phyloP scores from a whole-genome alignment of 2,329 filamentous ascomycete species.

The Chaetoscypha palmicola region DNA sequence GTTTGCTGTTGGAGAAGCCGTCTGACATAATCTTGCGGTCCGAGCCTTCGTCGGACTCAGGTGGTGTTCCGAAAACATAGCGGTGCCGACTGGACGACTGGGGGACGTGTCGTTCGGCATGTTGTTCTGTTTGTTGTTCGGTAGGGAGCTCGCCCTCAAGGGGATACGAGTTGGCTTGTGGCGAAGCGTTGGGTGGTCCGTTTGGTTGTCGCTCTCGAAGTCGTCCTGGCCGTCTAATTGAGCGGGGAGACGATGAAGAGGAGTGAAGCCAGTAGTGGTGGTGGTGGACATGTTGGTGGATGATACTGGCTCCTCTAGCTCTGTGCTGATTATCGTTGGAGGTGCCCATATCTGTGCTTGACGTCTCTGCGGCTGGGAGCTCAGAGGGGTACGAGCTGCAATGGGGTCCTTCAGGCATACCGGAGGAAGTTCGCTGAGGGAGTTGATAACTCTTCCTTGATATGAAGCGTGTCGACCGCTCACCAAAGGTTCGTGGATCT shows the following conservation, averaged over 20 bases:
- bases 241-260: constrained; percentile 8
- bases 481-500: constrained; percentile 25
- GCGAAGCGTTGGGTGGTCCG: constrained; percentile 4
- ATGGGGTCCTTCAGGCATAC: constrained; percentile 19
- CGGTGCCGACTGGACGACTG: constrained; percentile 18
- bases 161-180: constrained; percentile 11
- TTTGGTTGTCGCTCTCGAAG: background rate
- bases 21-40: constrained; percentile 20
- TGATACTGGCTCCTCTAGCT: constrained; percentile 10
- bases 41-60: constrained; percentile 14
- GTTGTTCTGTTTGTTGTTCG: constrained; percentile 9
- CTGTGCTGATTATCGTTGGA: constrained; percentile 12
- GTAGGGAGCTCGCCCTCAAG: constrained; percentile 9
- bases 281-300: constrained; percentile 53
- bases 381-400: constrained; percentile 14
- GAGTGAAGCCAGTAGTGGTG: constrained; percentile 51
- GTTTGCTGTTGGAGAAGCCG: constrained; percentile 12
- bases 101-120: constrained; percentile 15
- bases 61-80: constrained; percentile 23
- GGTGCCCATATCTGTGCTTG: constrained; percentile 9
- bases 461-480: constrained; percentile 21
- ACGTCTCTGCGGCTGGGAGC: constrained; percentile 1
- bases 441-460: constrained; percentile 15
- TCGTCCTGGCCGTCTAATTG: constrained; percentile 13
- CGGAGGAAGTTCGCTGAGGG: constrained; percentile 20